Percentiles rank a stretch among this genome's conserved stretches.
Conservation (phyloP, 2,329 filamentous ascomycete genomes). For the Hypoxylon sp. region DNA sequence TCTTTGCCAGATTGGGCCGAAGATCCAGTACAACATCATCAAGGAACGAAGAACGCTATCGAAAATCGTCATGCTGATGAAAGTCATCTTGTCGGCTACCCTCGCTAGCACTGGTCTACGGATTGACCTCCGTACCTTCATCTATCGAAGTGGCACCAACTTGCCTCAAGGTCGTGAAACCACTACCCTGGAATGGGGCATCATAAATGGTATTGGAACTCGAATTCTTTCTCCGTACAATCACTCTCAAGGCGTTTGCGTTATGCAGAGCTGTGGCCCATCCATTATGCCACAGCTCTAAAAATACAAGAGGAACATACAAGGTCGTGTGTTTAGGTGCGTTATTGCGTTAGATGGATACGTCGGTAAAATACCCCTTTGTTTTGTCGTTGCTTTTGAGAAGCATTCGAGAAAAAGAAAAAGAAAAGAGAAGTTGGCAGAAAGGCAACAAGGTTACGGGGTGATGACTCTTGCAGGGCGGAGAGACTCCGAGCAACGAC, state of each 20-base stretch:
- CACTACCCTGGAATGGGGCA: neutral
- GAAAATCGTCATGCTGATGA: neutral
- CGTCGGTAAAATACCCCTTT: constrained; percentile 32
- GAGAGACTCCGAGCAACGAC: constrained; percentile 6
- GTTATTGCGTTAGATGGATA: constrained; percentile 17
- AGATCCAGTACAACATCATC: neutral
- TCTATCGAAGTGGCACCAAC: neutral
- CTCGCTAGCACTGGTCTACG: neutral
- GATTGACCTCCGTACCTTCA: neutral
- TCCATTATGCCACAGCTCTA: neutral
- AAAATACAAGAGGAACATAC: neutral
- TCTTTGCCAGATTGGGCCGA: neutral
- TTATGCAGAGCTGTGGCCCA: neutral
- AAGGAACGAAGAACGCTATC: neutral
- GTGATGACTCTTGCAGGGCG: neutral
- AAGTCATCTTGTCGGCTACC: neutral
- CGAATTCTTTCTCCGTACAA: neutral
- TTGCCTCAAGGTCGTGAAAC: neutral
- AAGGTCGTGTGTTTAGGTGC: constrained; percentile 2
- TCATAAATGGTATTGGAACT: neutral
- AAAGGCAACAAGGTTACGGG: neutral
- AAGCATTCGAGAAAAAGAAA: neutral
- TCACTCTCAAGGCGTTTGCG: neutral
- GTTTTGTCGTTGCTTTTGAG: constrained; percentile 7
- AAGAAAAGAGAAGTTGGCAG: constrained; percentile 10